These are phyloP conservation scores for Calonectria multiphialidica DNA, from an alignment of 2,329 filamentous ascomycete genomes.

Conservation along the genomic window DNA sequence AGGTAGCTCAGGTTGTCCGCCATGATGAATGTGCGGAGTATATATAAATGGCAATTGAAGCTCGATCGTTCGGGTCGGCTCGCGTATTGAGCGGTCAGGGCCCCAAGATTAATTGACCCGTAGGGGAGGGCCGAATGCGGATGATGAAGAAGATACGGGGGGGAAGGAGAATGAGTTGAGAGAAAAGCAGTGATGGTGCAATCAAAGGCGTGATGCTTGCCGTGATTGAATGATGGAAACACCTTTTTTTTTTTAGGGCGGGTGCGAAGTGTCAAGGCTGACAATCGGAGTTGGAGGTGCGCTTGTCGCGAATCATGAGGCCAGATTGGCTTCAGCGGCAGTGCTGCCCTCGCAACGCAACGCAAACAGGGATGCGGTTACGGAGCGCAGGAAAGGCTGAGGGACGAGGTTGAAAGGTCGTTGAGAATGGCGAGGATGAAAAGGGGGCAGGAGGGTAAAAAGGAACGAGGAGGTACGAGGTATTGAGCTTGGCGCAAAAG, in stretches of 20 bases:
- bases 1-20: conserved; percentile 50
- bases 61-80: conserved; percentile 21
- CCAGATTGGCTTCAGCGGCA: conserved; percentile 47
- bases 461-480: conserved; percentile 32
- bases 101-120: conserved; percentile 21
- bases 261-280: conserved; percentile 24
- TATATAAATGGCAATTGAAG: neutral
- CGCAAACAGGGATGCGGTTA: conserved; percentile 27
- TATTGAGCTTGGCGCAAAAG: conserved; percentile 41
- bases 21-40: conserved; percentile 41
- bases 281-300: conserved; percentile 25
- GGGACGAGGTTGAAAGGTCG: conserved; percentile 1
- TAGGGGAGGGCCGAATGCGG: conserved; percentile 14
- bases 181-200: conserved; percentile 13
- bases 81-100: conserved; percentile 28
- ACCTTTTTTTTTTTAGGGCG: conserved; percentile 4
- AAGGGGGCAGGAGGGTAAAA: conserved; percentile 32
- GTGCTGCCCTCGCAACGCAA: conserved; percentile 27
- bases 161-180: conserved; percentile 12
- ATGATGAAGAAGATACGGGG: conserved; percentile 11
- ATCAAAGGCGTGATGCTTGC: conserved; percentile 5
- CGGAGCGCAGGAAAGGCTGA: conserved; percentile 14
- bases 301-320: conserved; percentile 45
- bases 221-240: conserved; percentile 22
- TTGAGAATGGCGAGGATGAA: conserved; percentile 26